Evolutionary conservation across 1,284 basidiomycete species (phyloP).

Genomic region (Singerocomus rubriflavus): DNA sequence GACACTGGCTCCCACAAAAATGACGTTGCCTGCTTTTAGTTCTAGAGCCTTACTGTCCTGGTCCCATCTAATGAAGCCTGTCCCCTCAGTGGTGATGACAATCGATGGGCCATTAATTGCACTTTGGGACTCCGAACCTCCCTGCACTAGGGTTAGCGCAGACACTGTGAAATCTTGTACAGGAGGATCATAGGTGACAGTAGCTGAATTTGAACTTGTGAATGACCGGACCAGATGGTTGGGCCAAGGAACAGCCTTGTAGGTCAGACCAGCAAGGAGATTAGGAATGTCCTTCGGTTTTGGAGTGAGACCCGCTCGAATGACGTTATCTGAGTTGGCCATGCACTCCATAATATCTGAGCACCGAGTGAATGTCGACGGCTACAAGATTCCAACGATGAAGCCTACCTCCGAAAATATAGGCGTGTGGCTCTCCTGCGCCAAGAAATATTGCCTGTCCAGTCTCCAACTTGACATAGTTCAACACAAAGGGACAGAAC

Average conservation of each 20-base stretch:
- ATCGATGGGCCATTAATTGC: slow-evolving; percentile 83
- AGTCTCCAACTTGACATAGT: slow-evolving; percentile 75
- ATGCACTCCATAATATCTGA: slow-evolving; percentile 96
- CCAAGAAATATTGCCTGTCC: slow-evolving; percentile 95
- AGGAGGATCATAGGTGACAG: slow-evolving; percentile 81
- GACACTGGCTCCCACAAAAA: slow-evolving; percentile 80
- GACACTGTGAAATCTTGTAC: slow-evolving; percentile 93
- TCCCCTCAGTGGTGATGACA: slow-evolving; percentile 72
- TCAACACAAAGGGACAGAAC: slow-evolving; percentile 91
- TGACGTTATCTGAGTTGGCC: slow-evolving; percentile 99
- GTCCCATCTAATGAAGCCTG: slow-evolving; percentile 52
- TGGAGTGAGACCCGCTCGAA: slow-evolving; percentile 96
- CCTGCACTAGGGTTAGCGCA: slow-evolving; percentile 50
- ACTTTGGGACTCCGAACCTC: slow-evolving; percentile 52
- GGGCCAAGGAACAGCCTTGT: slow-evolving; percentile 65
- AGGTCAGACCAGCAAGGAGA: slow-evolving; percentile 87
- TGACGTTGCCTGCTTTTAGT: slow-evolving; percentile 69
- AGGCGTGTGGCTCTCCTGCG: slow-evolving; percentile 97
- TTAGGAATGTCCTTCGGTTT: slow-evolving; percentile 94
- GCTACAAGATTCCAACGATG: background rate
- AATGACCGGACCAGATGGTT: slow-evolving; percentile 69
- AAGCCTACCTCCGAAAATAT: slow-evolving; percentile 78
- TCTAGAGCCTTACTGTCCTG: slow-evolving; percentile 39
- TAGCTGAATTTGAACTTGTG: slow-evolving; percentile 41
- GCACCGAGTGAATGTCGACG: slow-evolving; percentile 7